These are phyloP conservation scores for Schizophyllum commune DNA, from an alignment of 1,284 basidiomycete genomes.

Conservation along the genomic window DNA sequence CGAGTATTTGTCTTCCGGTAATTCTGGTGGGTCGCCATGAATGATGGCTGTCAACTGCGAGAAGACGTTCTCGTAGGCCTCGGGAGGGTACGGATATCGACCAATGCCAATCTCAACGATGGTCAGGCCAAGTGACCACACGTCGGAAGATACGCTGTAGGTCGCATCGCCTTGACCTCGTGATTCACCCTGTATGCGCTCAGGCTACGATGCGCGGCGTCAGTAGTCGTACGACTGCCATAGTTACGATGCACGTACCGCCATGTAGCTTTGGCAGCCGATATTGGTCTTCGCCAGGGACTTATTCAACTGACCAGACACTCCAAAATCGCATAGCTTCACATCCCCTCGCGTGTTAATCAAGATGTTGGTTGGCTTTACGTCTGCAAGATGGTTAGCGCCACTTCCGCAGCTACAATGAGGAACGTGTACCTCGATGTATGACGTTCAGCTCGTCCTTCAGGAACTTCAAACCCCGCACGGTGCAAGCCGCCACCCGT, in stretches of 20 bases:
- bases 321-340: conserved; percentile 97
- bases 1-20: conserved; percentile 48
- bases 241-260: conserved; percentile 44
- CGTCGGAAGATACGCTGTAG: conserved; percentile 95
- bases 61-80: conserved; percentile 96
- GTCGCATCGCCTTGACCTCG: conserved; percentile 52
- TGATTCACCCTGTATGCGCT: conserved; percentile 93
- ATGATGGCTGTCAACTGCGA: conserved; percentile 94
- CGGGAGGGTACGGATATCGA: conserved; percentile 96
- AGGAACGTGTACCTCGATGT: conserved; percentile 67
- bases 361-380: conserved; percentile 97
- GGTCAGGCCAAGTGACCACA: conserved; percentile 96
- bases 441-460: conserved; percentile 97
- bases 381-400: conserved; percentile 44
- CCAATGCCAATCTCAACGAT: conserved; percentile 93
- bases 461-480: conserved; percentile 89
- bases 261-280: conserved; percentile 99
- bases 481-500: conserved; percentile 77
- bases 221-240: neutral
- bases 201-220: conserved; percentile 49
- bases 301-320: conserved; percentile 95
- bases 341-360: conserved; percentile 85
- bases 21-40: conserved; percentile 83
- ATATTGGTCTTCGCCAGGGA: conserved; percentile 97
- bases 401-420: neutral